Evolutionary conservation across 345 rosid species (phyloP).

Genomic region (Hibiscus mutabilis): DNA sequence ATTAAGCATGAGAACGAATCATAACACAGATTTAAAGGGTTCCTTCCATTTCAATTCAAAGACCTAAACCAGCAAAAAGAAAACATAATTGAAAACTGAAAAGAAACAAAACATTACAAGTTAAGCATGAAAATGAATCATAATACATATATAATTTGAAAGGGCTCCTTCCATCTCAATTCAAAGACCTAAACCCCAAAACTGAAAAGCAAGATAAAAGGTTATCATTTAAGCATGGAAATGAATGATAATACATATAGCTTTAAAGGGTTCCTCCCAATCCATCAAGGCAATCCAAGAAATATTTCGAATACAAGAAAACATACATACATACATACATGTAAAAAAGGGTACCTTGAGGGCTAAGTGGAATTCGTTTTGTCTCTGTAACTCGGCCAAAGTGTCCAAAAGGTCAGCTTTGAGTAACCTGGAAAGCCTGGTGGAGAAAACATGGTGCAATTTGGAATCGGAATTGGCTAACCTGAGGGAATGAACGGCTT

Average conservation of each 20-base stretch:
- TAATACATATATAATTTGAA: background rate
- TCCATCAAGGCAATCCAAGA: background rate
- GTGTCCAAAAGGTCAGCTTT: slow-evolving; percentile 47
- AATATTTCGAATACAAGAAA: background rate
- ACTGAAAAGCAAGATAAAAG: background rate
- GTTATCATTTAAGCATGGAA: background rate
- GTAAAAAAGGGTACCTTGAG: slow-evolving; percentile 25
- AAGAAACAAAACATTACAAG: background rate
- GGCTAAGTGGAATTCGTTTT: slow-evolving; percentile 43
- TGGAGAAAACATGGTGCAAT: slow-evolving; percentile 23
- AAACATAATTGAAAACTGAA: background rate
- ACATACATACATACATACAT: background rate
- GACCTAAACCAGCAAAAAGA: slow-evolving; percentile 30
- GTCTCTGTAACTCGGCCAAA: slow-evolving; percentile 40
- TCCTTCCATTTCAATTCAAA: slow-evolving; percentile 36
- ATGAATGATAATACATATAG: background rate
- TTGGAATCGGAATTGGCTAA: slow-evolving; percentile 38
- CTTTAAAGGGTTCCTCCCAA: background rate
- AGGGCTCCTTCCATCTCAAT: slow-evolving; percentile 31
- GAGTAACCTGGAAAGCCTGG: slow-evolving; percentile 43
- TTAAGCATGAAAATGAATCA: background rate
- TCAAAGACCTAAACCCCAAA: slow-evolving; percentile 36
- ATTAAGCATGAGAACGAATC: background rate
- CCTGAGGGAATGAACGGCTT: slow-evolving; percentile 52
- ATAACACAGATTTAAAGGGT: background rate